These are phyloP conservation scores for Albophoma yamanashiensis DNA, from an alignment of 2,329 filamentous ascomycete genomes.

Conservation along the genomic window DNA sequence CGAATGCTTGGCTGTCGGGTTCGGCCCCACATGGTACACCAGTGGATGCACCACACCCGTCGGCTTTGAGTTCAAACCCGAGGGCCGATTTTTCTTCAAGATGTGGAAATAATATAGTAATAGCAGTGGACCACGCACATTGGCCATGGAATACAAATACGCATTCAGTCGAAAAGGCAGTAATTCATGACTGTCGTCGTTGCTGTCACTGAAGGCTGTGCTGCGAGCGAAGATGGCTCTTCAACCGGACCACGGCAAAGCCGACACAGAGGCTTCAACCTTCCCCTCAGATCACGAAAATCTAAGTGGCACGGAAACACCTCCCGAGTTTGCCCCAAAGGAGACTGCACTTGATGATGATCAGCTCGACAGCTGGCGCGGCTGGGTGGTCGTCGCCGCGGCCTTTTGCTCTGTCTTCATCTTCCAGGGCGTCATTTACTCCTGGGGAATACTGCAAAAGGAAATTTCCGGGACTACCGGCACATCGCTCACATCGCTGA, in stretches of 20 bases:
- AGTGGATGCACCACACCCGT: background rate
- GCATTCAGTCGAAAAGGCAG: no score
- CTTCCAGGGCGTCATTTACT: slow-evolving; percentile 18
- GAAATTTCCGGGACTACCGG: slow-evolving; percentile 10
- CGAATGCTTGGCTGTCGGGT: no score
- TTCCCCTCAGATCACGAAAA: background rate
- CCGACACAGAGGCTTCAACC: background rate
- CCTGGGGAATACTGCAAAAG: slow-evolving; percentile 16
- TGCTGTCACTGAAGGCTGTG: background rate
- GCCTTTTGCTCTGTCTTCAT: slow-evolving; percentile 13
- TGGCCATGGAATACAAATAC: background rate
- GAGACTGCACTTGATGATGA: background rate
- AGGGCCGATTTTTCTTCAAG: background rate
- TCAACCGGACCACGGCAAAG: background rate
- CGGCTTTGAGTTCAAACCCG: background rate
- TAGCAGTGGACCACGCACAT: background rate
- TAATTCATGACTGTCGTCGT: background rate
- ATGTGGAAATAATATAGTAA: background rate
- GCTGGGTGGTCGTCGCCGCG: slow-evolving; percentile 15
- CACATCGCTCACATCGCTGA: slow-evolving; percentile 13
- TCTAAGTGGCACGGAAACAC: background rate
- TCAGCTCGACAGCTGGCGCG: slow-evolving; percentile 7
- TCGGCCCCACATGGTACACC: background rate
- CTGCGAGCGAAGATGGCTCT: background rate
- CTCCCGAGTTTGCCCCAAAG: background rate